These are phyloP conservation scores for Cryptosporidium ubiquitum DNA, from an alignment of 169 alveolate genomes.

Conservation along the genomic window DNA sequence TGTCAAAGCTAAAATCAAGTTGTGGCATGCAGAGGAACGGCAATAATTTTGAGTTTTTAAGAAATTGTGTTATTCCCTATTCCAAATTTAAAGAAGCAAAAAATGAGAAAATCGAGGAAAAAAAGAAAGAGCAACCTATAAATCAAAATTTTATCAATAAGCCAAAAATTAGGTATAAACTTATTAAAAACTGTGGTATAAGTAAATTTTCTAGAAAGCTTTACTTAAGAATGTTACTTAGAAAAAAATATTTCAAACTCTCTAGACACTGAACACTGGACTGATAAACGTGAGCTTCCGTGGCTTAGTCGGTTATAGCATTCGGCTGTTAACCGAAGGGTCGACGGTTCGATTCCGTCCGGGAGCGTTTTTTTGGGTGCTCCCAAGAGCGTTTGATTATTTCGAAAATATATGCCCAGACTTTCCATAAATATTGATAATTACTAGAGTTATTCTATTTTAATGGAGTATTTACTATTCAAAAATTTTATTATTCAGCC, in stretches of 20 bases:
- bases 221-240: neutral
- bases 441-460: neutral
- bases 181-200: neutral
- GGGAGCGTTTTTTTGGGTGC: constrained; percentile 63
- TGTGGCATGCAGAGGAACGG: neutral
- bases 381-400: too few species aligned
- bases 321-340: constrained; percentile 77
- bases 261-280: neutral
- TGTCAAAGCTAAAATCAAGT: neutral
- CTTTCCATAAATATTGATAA: too few species aligned
- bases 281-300: constrained; percentile 53
- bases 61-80: neutral
- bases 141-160: neutral
- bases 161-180: neutral
- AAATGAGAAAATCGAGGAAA: neutral
- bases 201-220: neutral
- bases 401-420: neutral
- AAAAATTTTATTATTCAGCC: neutral
- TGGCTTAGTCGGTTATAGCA: constrained; percentile 77
- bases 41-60: neutral
- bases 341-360: constrained; percentile 78
- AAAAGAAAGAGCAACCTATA: neutral
- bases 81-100: neutral
- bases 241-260: neutral
- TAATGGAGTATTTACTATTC: too few species aligned